Percentiles rank a stretch among this genome's conserved stretches.
Evolutionary conservation across 164 flowering plant species (phyloP).

Genomic region (Nymphaea thermarum): DNA sequence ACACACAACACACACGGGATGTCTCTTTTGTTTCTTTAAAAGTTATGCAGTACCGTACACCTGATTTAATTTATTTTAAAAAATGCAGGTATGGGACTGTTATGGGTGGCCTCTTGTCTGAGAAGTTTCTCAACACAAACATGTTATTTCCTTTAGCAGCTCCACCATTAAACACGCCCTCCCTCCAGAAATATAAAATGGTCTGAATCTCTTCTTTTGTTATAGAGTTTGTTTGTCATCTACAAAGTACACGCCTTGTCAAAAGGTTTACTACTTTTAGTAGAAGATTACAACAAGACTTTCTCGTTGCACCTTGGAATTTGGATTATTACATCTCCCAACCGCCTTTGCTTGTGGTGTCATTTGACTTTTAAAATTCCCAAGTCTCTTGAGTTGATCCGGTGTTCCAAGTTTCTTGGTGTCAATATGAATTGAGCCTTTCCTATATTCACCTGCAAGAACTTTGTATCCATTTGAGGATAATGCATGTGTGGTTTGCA

Average conservation of each 20-base stretch:
- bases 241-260: not conserved
- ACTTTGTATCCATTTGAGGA: not conserved
- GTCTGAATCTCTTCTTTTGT: conserved; percentile 20
- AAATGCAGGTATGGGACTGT: conserved; percentile 91
- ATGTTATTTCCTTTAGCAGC: conserved; percentile 81
- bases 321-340: no score
- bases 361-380: not conserved
- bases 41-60: not conserved
- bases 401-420: no score
- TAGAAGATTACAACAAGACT: no score
- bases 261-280: not conserved
- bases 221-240: not conserved
- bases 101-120: conserved; percentile 93
- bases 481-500: conserved; percentile 9
- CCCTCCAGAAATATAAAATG: conserved; percentile 95
- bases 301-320: no score
- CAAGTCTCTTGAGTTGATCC: not conserved
- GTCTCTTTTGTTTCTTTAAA: no score
- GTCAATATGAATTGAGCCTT: no score
- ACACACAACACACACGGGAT: no score
- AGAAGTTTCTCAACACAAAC: conserved; percentile 88
- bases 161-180: conserved; percentile 89
- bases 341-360: no score
- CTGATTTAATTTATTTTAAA: not conserved
- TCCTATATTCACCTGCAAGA: no score